Base-by-base conservation (phyloP, 2,329 filamentous ascomycete species). In the Aspergillus quadrilineatus region DNA sequence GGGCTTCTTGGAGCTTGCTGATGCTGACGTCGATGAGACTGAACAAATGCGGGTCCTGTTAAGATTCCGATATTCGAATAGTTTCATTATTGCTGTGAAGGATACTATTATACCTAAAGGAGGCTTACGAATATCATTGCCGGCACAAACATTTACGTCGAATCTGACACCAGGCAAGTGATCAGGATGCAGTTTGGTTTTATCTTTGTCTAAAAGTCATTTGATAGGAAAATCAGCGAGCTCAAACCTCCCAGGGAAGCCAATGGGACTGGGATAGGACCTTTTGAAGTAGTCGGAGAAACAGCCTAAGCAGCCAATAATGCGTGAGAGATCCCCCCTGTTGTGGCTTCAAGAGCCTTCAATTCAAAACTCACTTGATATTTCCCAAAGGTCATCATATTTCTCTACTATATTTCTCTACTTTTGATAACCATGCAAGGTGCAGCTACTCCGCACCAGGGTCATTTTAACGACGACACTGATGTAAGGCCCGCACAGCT, bases 21-120 rank as follows among this genome's bases (percentile, higher is more conserved):
- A 82, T 80, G 55, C 68, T 76, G 37, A 79, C 77, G 61, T 82
- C 80, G n/a, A 81, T 72, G 28, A 81, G 69, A 54, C 46, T 65
- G 32, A 67, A 60, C 4, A 43, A 15, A 36, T 52, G 17, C 22
- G 43, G n/a, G 14, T 43, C 28, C 56, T 58, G 9, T 28, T 7
- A 34, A 14, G 1, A 17, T 17, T 22, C 22, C 22, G 3, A 3
- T 22, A 22, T 30, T 17, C 2, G 9, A 26, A 50, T 17, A 50
- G 46, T 6, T 34, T 45, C 46, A 41, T 17, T 29, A 15, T 32
- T 17, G 15, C 26, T 30, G 9, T 30, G 15, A 34, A 26, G 15
- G 6, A 12, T 36, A 34, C 10, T 17, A 45, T 36, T 7, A 36
- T 10, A 32, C 32, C 32, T 32, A 14, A 36, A 54, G 42, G 41